Conservation (phyloP, 2,329 filamentous ascomycete species). For the Penicillium hesseltinei region DNA sequence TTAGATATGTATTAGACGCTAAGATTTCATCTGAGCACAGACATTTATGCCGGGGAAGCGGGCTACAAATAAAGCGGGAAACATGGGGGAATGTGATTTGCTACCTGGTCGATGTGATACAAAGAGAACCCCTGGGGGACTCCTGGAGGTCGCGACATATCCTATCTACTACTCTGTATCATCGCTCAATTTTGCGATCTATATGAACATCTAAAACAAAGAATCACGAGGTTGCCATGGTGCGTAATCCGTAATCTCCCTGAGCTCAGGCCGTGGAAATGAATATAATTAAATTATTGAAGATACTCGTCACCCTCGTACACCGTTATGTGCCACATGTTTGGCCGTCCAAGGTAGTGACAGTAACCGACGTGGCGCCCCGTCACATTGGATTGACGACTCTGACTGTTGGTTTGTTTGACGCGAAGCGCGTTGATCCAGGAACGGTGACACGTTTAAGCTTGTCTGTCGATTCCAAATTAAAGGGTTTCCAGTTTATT, state of each 20-base stretch:
- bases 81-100: slow-evolving; percentile 20
- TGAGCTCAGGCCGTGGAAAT: neutral
- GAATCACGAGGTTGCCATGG: neutral
- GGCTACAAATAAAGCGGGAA: slow-evolving; percentile 13
- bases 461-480: neutral
- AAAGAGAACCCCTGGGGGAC: slow-evolving; percentile 1
- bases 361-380: slow-evolving; percentile 1
- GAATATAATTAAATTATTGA: neutral
- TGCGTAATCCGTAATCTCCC: neutral
- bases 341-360: neutral
- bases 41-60: slow-evolving; percentile 11
- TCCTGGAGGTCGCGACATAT: neutral
- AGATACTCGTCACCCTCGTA: neutral
- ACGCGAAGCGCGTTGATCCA: neutral
- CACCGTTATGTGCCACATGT: neutral
- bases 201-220: slow-evolving; percentile 2
- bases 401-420: slow-evolving; percentile 3
- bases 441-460: slow-evolving; percentile 3
- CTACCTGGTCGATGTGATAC: slow-evolving; percentile 7
- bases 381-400: neutral
- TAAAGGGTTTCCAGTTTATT: neutral
- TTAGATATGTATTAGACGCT: slow-evolving; percentile 1
- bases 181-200: slow-evolving; percentile 4
- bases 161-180: neutral
- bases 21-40: slow-evolving; percentile 9